Evolutionary conservation across 148 eudicot species (phyloP), one percentile per base, ranked within the genome.

Genomic region (Agrostemma githago): DNA sequence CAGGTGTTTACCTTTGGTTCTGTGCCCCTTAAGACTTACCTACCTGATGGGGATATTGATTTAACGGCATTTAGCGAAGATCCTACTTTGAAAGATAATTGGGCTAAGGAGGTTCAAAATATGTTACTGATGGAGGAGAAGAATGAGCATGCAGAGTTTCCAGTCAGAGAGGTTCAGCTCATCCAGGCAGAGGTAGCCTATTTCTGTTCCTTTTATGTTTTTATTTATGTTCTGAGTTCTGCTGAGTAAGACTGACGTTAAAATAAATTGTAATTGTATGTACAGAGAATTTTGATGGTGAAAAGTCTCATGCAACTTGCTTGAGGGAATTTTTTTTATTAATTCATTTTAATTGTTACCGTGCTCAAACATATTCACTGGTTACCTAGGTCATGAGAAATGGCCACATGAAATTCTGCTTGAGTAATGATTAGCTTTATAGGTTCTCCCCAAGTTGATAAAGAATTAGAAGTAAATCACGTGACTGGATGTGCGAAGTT

Each of bases 41-140:
- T 93, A 64, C 98, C 98, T 43, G 98, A 93, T 84, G 96, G 98
- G 57, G 98, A 93, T 79, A 93, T 93, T 54, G 98, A 93, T 83
- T 75, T 93, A 66, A 86, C 96, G 3, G 87, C 88, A 43, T 90
- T 93, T 44, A 79, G 88, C 74, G 80, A 89, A 60, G 80, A 85
- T 77, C 85, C 74, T 43, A 84, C 67, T 64, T 62, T 83, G 76
- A 89, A 86, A 76, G 94, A 88, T 41, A 80, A 81, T 16, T 93
- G 93, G 92, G 98, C 96, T 75, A 81, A 70, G 66, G 82, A 83
- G 82, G 98, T 93, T 63, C 82, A 87, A 19, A 89, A 88, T 76
- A 76, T 89, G 85, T 79, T 93, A 64, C 84, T 89, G 77, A 83
- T 38, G 69, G 98, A 89, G 78, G 94, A 87, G 72, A 85, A 85